phyloP scores from a whole-genome alignment of 2,329 filamentous ascomycete genomes.

The Xylaria sp. region DNA sequence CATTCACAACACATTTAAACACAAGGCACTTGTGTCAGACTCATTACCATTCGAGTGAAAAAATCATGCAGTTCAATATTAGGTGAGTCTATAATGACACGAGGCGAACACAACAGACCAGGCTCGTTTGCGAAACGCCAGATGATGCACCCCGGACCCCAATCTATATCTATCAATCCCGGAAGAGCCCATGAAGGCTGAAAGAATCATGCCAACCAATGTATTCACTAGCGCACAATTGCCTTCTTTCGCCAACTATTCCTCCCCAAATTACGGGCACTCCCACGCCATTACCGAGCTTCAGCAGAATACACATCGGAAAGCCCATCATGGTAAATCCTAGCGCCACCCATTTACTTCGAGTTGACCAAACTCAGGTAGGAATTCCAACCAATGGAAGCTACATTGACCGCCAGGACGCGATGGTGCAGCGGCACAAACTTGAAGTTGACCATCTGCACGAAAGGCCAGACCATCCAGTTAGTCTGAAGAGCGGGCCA shows the following conservation, averaged over 20 bases:
- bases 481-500: conserved; percentile 79
- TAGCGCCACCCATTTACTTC: conserved; percentile 7
- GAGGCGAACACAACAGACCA: conserved; percentile 23
- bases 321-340: neutral
- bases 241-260: conserved; percentile 13
- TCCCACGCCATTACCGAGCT: conserved; percentile 12
- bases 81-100: conserved; percentile 20
- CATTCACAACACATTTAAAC: neutral
- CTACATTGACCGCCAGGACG: conserved; percentile 85
- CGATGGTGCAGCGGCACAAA: conserved; percentile 85
- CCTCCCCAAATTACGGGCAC: neutral
- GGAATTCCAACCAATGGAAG: conserved; percentile 75
- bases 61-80: conserved; percentile 16
- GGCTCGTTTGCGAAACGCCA: conserved; percentile 36
- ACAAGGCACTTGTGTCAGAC: neutral
- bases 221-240: conserved; percentile 1
- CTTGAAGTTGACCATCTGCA: conserved; percentile 89
- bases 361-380: conserved; percentile 71
- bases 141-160: conserved; percentile 29
- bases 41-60: conserved; percentile 2
- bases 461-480: conserved; percentile 87
- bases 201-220: conserved; percentile 14
- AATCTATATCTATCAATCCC: conserved; percentile 20
- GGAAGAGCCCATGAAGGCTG: conserved; percentile 16
- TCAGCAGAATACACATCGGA: neutral